A percentile compares a stretch with the other conserved stretches of the same genome.
phyloP scores from a whole-genome alignment of 371 early-diverging fungal genomes.

The Mortierella sp. region DNA sequence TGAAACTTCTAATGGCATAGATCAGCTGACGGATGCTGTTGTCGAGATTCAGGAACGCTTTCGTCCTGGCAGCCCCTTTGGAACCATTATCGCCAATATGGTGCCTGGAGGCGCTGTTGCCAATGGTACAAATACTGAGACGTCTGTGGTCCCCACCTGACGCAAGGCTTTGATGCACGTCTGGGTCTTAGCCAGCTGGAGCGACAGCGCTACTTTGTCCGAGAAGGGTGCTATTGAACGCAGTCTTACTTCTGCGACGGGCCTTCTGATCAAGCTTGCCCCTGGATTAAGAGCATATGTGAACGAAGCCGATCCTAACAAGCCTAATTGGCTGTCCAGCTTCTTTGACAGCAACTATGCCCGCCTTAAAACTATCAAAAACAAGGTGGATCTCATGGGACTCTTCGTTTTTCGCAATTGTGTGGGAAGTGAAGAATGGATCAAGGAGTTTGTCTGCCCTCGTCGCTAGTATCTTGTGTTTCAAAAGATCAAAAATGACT shows the following conservation, averaged over 20 bases:
- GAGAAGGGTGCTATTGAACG: neutral
- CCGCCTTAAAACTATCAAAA: slow-evolving; percentile 54
- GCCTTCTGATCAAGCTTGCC: slow-evolving; percentile 25
- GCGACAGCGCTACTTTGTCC: slow-evolving; percentile 15
- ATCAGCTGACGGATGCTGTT: slow-evolving; percentile 5
- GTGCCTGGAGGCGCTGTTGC: slow-evolving; percentile 29
- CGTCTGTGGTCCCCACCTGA: slow-evolving; percentile 53
- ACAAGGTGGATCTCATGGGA: slow-evolving; percentile 56
- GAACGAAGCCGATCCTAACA: slow-evolving; percentile 56
- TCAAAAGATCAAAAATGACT: too few species aligned
- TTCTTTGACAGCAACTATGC: slow-evolving; percentile 61
- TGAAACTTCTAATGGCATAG: slow-evolving; percentile 1
- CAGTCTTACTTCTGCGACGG: slow-evolving; percentile 11
- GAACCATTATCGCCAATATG: slow-evolving; percentile 2
- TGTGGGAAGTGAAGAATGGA: slow-evolving; percentile 50
- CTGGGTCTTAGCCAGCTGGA: slow-evolving; percentile 27
- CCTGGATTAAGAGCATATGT: slow-evolving; percentile 50
- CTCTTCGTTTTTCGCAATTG: slow-evolving; percentile 48
- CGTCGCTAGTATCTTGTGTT: too few species aligned
- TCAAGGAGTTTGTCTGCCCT: slow-evolving; percentile 13
- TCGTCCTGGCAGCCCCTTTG: neutral
- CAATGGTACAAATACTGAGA: slow-evolving; percentile 18
- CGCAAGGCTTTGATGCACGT: slow-evolving; percentile 53
- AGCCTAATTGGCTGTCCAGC: slow-evolving; percentile 55
- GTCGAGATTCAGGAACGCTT: slow-evolving; percentile 6